phyloP scores from a whole-genome alignment of 169 alveolate species.

The Theileria orientalis region DNA sequence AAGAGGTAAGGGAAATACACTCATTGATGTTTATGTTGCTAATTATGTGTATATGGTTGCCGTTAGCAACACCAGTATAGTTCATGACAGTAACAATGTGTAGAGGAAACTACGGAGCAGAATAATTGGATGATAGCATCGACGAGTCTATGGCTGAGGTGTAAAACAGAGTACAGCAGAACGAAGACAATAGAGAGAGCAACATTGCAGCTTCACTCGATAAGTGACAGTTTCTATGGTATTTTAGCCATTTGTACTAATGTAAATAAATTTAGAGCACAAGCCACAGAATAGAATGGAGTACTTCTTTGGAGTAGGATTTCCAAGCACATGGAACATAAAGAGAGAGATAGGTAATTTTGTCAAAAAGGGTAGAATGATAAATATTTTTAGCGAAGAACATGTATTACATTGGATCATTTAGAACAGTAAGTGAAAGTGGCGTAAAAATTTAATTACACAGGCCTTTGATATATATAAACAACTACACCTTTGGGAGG shows the following conservation, averaged over 20 bases:
- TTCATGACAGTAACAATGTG: conserved; percentile 7
- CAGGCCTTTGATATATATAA: conserved; percentile 72
- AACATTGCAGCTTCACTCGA: conserved; percentile 69
- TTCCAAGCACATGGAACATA: conserved; percentile 72
- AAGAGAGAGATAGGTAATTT: conserved; percentile 64
- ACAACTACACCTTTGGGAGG: conserved; percentile 78
- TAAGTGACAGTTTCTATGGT: conserved; percentile 42
- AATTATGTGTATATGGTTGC: background rate
- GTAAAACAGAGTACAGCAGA: conserved; percentile 69
- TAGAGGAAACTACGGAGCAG: background rate
- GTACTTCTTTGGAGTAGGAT: conserved; percentile 66
- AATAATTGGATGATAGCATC: conserved; percentile 63
- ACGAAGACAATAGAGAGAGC: conserved; percentile 73
- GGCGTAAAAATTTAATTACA: background rate
- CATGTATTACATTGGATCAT: conserved; percentile 71
- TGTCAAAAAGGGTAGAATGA: background rate
- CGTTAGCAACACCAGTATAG: background rate
- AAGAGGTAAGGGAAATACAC: conserved; percentile 36
- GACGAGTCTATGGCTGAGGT: conserved; percentile 69
- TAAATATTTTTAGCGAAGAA: conserved; percentile 37
- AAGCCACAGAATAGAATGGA: conserved; percentile 39
- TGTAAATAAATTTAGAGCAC: background rate
- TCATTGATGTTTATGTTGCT: too few relatives aligned
- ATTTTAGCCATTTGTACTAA: conserved; percentile 7
- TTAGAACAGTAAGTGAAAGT: conserved; percentile 31